Base-by-base conservation (phyloP, 495 filamentous ascomycete species). In the Penicillium canariense region DNA sequence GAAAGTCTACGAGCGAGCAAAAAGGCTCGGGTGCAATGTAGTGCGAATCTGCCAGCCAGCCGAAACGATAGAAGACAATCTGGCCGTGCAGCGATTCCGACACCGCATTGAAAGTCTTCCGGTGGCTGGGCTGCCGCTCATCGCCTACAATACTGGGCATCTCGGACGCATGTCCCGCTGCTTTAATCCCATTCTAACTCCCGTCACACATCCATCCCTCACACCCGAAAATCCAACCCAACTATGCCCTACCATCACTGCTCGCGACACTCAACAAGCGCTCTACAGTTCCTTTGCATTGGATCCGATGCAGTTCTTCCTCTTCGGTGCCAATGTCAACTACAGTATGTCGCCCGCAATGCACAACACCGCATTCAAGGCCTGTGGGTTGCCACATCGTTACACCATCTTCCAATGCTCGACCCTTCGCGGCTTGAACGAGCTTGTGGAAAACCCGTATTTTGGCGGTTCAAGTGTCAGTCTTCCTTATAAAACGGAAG, bases 401-500 rank as follows among this genome's bases (percentile, higher is more conserved):
- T 91, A 86, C 64, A 85, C 78, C 72, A 81, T 52, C 28, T 86
- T 90, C 63, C 80, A 84, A 48, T 90, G 85, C 15, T 69, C 80
- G 4, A 80, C 84, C 0, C 68, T 90, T 2, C 83, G 87, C 30
- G 80, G 81, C n/a, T 62, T 92, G 6, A 81, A 85, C 59, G 74
- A 80, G 23, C 75, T 90, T 11, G 80, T 84, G 14, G 75, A 81
- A 35, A 80, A 85, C 54, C 79, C 82, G 14, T 68, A 83, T 31
- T 91, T 91, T 63, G 88, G 88, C 8, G 89, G 88, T 11, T 84
- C 84, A n/a, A 84, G 81, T 58, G 80, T 93, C 50, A 82, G 84
- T 10, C 77, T 87, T 11, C 87, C 88, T 3, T 91, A 87, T 73
- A 91, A 90, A 57, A 84, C 87, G 2, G 84, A 85, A 65, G 81